Conservation (phyloP, 1,284 basidiomycete genomes). For the Agroathelia rolfsii region DNA sequence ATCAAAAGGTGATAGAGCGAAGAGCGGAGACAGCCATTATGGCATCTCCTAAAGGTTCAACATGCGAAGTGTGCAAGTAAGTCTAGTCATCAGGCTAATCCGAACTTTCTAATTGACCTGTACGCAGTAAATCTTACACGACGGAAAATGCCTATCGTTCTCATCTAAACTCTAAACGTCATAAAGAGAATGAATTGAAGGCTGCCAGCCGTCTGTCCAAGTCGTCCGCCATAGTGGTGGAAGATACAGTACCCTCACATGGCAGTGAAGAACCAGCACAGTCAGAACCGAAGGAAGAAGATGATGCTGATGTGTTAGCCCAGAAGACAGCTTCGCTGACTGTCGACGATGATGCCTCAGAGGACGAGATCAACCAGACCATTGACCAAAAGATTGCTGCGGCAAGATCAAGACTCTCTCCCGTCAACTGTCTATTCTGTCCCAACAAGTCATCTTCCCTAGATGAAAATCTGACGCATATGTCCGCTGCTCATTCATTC, state of each 20-base stretch:
- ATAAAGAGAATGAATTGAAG: conserved; percentile 73
- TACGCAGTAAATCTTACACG: conserved; percentile 75
- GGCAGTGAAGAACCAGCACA: too few species aligned
- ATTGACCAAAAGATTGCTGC: conserved; percentile 75
- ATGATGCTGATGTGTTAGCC: too few species aligned
- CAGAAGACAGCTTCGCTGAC: conserved; percentile 12
- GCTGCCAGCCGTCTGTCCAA: too few species aligned
- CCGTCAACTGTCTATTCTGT: conserved; percentile 85
- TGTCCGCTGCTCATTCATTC: conserved; percentile 85
- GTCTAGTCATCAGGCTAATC: conserved; percentile 13
- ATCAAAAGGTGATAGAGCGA: conserved; percentile 84
- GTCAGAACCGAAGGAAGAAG: too few species aligned
- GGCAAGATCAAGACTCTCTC: conserved; percentile 53
- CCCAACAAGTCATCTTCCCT: conserved; percentile 40
- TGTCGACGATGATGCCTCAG: conserved; percentile 33
- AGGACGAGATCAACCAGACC: conserved; percentile 44
- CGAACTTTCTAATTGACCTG: conserved; percentile 4
- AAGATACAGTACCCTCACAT: too few species aligned
- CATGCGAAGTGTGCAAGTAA: conserved; percentile 80
- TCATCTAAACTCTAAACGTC: conserved; percentile 85
- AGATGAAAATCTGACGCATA: conserved; percentile 74
- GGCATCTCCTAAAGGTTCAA: conserved; percentile 51
- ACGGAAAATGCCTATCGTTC: conserved; percentile 85
- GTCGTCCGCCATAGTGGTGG: too few species aligned
- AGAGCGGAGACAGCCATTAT: conserved; percentile 65